phyloP scores from a whole-genome alignment of 2,329 filamentous ascomycete species.

The Lachnellula hyalina region DNA sequence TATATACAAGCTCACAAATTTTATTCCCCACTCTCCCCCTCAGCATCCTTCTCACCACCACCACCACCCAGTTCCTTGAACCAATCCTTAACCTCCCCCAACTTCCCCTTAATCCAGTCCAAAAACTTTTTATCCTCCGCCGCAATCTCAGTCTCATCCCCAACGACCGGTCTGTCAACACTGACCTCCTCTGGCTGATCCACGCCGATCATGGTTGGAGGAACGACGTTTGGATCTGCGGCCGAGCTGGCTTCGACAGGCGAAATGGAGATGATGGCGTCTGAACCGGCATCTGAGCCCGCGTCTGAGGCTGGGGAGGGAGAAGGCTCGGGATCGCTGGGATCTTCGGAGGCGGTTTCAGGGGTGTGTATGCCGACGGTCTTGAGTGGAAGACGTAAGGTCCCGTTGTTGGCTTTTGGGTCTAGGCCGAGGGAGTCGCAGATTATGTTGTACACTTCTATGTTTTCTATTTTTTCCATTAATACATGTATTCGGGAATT shows the following conservation, averaged over 20 bases:
- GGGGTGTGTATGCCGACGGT: conserved; percentile 44
- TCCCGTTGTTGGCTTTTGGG: conserved; percentile 82
- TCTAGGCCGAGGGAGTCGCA: conserved; percentile 77
- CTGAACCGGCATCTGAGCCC: not conserved
- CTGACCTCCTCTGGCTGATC: conserved; percentile 20
- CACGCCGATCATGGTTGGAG: conserved; percentile 27
- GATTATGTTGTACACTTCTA: conserved; percentile 88
- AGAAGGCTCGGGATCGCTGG: conserved; percentile 46
- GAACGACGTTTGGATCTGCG: conserved; percentile 22
- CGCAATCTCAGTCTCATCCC: conserved; percentile 21
- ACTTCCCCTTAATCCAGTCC: conserved; percentile 47
- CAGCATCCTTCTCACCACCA: not conserved
- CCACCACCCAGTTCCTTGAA: conserved; percentile 3
- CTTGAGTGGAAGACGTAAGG: conserved; percentile 63
- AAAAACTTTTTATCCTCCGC: conserved; percentile 37
- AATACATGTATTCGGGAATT: conserved; percentile 24
- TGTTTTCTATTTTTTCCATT: conserved; percentile 62
- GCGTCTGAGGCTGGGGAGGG: not conserved
- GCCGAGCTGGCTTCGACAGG: conserved; percentile 27
- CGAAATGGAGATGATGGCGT: conserved; percentile 16
- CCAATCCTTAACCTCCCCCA: conserved; percentile 36
- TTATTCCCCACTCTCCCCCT: not conserved
- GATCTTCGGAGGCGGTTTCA: conserved; percentile 44
- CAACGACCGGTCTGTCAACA: conserved; percentile 20
- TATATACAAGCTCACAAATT: not conserved